Evolutionary conservation across 805 yeast species (phyloP), one percentile per base, ranked within the genome.

Genomic region (Torulaspora franciscae): DNA sequence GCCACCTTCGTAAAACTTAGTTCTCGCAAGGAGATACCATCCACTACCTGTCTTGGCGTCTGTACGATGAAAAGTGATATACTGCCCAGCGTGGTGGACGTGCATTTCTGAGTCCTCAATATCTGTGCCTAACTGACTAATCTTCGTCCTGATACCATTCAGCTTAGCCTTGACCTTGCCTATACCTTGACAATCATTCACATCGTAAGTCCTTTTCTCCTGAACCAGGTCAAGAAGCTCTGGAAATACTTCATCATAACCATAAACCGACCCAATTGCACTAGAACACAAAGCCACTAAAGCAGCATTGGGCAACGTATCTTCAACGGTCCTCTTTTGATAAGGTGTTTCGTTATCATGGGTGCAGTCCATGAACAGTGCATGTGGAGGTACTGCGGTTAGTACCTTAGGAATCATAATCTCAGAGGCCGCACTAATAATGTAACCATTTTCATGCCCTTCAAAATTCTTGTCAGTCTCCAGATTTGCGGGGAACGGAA

Each of bases 281-380:
- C 95, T 85, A 0, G 95, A 80, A 57, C 98, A 90, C 62, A 91
- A 77, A 0, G 97, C 83, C 3, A 93, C 97, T 42, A 91, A 71
- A 0, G 96, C 99, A 3, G 97, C 97, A 57, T 85, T 91, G 7
- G 97, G 95, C 34, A 91, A 72, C 0, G 98, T 90, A 59, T 91
- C 99, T 60, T 90, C 96, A 1, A 87, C 83, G 0, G 96, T 89
- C 61, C 98, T 79, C 66, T 85, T 88, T 55, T 91, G 95, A 34
- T 74, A 76, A 1, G 97, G 95, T 15, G 81, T 83, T 66, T 89
- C 93, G 60, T 91, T 91, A 64, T 91, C 99, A 64, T 91, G 99
- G 1, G 98, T 90, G 59, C 97, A 91, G 61, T 93, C 98, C 97
- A 93, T 91, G 56, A 91, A 84, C 55, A 93, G 71, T 0, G 98